Evolutionary conservation across 2,329 filamentous ascomycete genomes (phyloP).

Genomic region (Beauveria pseudobassiana): DNA sequence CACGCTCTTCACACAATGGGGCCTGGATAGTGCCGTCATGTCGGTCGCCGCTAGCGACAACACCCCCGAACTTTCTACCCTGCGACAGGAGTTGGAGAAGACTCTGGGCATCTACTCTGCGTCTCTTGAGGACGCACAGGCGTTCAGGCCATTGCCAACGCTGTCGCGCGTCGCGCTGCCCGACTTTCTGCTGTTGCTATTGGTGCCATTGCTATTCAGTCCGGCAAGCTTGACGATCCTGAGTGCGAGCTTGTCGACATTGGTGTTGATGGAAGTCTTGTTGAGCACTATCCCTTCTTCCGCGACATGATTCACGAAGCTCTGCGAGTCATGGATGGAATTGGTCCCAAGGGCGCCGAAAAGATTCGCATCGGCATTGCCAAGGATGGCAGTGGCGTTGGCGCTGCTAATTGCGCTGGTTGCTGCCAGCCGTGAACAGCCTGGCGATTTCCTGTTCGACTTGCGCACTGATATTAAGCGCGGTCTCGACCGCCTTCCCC

Average conservation of each 20-base stretch:
- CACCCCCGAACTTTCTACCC: constrained; percentile 60
- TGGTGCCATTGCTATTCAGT: constrained; percentile 74
- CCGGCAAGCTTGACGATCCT: constrained; percentile 57
- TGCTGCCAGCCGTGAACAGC: constrained; percentile 60
- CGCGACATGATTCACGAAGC: constrained; percentile 82
- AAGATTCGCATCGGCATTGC: constrained; percentile 91
- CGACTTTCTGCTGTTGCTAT: constrained; percentile 83
- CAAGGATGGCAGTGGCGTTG: constrained; percentile 80
- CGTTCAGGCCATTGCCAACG: constrained; percentile 73
- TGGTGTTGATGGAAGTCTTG: constrained; percentile 87
- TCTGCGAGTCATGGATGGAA: constrained; percentile 65
- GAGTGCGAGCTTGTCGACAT: constrained; percentile 73
- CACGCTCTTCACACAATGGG: constrained; percentile 72
- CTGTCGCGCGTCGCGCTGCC: constrained; percentile 82
- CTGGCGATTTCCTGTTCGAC: constrained; percentile 34
- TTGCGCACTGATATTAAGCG: constrained; percentile 33
- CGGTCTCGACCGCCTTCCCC: constrained; percentile 25
- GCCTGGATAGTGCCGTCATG: constrained; percentile 83
- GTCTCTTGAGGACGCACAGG: constrained; percentile 76
- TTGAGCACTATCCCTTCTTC: constrained; percentile 94
- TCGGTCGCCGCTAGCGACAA: constrained; percentile 79
- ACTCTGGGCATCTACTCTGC: constrained; percentile 69
- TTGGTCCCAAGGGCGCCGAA: constrained; percentile 72
- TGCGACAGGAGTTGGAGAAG: constrained; percentile 71
- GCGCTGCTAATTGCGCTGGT: constrained; percentile 94